Base-by-base conservation (phyloP, 768 basidiomycete species). In the Exidia glandulosa region DNA sequence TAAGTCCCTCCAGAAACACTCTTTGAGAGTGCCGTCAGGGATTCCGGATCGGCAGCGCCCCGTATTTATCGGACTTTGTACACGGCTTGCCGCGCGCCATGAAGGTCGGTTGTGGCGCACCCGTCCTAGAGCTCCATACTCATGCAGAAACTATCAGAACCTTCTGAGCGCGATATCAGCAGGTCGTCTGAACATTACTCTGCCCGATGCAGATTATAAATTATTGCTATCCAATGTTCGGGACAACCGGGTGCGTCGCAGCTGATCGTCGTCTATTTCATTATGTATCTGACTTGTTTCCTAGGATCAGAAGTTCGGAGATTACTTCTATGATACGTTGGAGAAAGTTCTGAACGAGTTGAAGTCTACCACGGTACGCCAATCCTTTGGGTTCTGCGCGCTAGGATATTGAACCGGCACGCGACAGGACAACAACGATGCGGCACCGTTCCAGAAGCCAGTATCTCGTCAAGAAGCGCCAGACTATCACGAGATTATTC, bases 401-500 rank as follows among this genome's bases (percentile, higher is more conserved):
- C 63, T 61, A 32, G 62, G 59, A 56, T 55, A 58, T 58, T 56
- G 55, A 63, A 56, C 47, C 57, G 58, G 41, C 47, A 45, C 9
- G 14, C 55, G 56, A 52, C 62, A 87, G 84, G 84, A 87, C 72
- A 92, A 89, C 77, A 92, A 85, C 69, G 91, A 94, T 72, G 87
- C 94, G 9, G 88, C 90, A 66, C 87, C 94, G 9, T 99, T 99
- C 72, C 80, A 95, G 57, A 93, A 90, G 70, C 94, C 94, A 2
- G 95, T 99, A 2, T 83, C 88, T 6, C 94, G 82, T 75, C 75
- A 85, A 41, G 94, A 98, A 66, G 88, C 87, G 13, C 90, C 92
- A 45, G 94, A 97, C 73, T 99, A 99, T 68, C 87, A 92, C 73
- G 88, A 93, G 98, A 96, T 95, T 65, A 96, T 99, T 71, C 75